Evolutionary conservation across 768 basidiomycete species (phyloP), one percentile per base, ranked within the genome.

Genomic region (Peribolospora baueri): DNA sequence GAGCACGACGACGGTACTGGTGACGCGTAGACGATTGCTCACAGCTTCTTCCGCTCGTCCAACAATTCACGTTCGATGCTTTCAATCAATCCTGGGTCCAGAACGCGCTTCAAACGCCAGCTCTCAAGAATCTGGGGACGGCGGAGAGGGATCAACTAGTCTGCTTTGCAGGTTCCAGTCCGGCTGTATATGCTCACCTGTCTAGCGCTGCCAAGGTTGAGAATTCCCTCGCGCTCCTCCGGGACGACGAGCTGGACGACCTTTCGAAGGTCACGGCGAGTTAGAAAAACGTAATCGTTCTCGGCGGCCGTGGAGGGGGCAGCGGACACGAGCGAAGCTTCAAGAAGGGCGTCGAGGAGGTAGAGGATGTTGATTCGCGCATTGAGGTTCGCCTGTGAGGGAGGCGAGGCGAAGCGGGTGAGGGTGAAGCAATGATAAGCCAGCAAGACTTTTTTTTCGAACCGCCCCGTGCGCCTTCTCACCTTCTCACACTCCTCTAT

Each of bases 331-430:
- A 53, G 41, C 43, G 39, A 51, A 50, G 57, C 59, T 52, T 64
- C 62, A 14, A 64, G 53, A 9, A 72, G 61, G 3, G 67, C 61
- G 60, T 72, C 71, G 56, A 72, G 61, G 54, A 70, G 64, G 64
- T 70, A 71, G 14, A 72, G 61, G 42, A 72, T 62, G 61, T 72
- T 71, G 61, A 71, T 69, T 5, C 68, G 55, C 5, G 65, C 63
- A 60, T 72, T 72, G 36, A 71, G 59, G 7, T 63, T 62, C 45
- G 65, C 65, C 68, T 69, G 50, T 25, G 14, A n/a, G 5, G 11
- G 10, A 3, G 7, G 40, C 43, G 43, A 13, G 43, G n/a, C n/a
- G n/a, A 45, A 45, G 13, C 13, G 43, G 43, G 43, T 7, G 43
- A 45, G 43, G 43, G 43, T 25, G 25, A 25, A 25, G 25, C 39